Conservation (phyloP, 495 filamentous ascomycete genomes). For the Paragyromitra xinjiangensis region DNA sequence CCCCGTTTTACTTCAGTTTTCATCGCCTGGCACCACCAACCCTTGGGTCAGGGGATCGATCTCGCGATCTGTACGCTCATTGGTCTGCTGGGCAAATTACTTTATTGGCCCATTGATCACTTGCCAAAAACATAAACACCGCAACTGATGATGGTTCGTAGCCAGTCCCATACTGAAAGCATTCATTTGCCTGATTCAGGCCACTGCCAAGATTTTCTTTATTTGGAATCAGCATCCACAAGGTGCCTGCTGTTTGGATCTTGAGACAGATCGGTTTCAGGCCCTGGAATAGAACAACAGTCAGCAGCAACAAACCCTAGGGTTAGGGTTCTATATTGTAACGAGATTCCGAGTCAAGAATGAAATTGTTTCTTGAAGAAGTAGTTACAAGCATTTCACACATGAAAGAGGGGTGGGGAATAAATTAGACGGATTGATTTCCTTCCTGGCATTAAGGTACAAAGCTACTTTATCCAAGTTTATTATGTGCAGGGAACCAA, state of each 20-base stretch:
- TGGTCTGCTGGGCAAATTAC: neutral
- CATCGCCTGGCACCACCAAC: neutral
- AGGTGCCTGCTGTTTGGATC: slow-evolving; percentile 18
- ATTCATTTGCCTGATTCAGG: slow-evolving; percentile 12
- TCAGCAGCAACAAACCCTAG: slow-evolving; percentile 27
- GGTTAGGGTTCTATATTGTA: slow-evolving; percentile 7
- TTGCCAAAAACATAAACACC: slow-evolving; percentile 38
- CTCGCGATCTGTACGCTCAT: neutral
- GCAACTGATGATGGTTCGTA: slow-evolving; percentile 9
- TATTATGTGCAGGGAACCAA: slow-evolving; percentile 8
- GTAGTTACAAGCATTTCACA: neutral
- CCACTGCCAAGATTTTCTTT: slow-evolving; percentile 23
- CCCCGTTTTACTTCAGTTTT: neutral
- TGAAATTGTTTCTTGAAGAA: neutral
- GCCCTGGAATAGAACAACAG: slow-evolving; percentile 19
- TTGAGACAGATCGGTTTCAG: slow-evolving; percentile 41
- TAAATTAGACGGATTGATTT: neutral
- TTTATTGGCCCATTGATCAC: slow-evolving; percentile 16
- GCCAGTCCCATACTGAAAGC: neutral
- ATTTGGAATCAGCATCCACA: slow-evolving; percentile 19
- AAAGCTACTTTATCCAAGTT: neutral
- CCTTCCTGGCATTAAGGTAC: neutral
- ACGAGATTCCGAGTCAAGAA: neutral
- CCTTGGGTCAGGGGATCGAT: slow-evolving; percentile 1
- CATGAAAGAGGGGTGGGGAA: neutral